Evolutionary conservation across 768 basidiomycete genomes (phyloP).

Genomic region (Termitomyces sp.): DNA sequence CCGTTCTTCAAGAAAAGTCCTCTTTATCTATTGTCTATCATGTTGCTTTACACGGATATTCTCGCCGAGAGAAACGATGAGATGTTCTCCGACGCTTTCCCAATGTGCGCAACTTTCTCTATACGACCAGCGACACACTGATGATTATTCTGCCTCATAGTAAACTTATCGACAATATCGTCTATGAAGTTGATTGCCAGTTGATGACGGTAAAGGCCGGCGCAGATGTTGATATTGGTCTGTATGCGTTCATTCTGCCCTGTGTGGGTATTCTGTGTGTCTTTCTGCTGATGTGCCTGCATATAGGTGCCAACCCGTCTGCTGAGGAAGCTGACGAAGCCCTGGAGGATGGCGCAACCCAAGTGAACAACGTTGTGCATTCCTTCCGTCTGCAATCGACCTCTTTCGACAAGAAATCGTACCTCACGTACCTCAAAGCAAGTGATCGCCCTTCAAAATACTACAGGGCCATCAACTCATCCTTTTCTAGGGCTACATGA

Average conservation of each 20-base stretch:
- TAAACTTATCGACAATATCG: constrained; percentile 73
- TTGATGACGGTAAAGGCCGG: constrained; percentile 68
- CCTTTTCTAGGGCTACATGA: constrained; percentile 85
- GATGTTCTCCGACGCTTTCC: constrained; percentile 94
- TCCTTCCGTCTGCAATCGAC: constrained; percentile 88
- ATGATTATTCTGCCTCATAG: constrained; percentile 34
- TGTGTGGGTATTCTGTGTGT: neutral
- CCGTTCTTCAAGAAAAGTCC: constrained; percentile 16
- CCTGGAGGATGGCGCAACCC: constrained; percentile 70
- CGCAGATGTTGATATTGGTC: constrained; percentile 86
- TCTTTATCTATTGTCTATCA: constrained; percentile 27
- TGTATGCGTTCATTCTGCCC: constrained; percentile 12
- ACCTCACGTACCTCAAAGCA: constrained; percentile 79
- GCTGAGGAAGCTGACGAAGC: constrained; percentile 81
- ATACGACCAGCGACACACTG: neutral
- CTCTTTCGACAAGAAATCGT: constrained; percentile 89
- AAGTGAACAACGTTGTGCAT: constrained; percentile 87
- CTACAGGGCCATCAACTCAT: neutral
- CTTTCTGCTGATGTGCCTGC: neutral
- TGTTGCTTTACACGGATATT: constrained; percentile 75
- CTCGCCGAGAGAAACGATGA: constrained; percentile 67
- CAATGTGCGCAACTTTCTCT: constrained; percentile 48
- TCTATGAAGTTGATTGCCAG: constrained; percentile 84
- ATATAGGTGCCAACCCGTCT: constrained; percentile 86
- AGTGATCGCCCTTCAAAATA: constrained; percentile 2